A percentile compares a stretch with the other conserved stretches of the same genome.
These are phyloP conservation scores for Pseudonectria buxi DNA, from an alignment of 2,329 filamentous ascomycete species.

Conservation along the genomic window DNA sequence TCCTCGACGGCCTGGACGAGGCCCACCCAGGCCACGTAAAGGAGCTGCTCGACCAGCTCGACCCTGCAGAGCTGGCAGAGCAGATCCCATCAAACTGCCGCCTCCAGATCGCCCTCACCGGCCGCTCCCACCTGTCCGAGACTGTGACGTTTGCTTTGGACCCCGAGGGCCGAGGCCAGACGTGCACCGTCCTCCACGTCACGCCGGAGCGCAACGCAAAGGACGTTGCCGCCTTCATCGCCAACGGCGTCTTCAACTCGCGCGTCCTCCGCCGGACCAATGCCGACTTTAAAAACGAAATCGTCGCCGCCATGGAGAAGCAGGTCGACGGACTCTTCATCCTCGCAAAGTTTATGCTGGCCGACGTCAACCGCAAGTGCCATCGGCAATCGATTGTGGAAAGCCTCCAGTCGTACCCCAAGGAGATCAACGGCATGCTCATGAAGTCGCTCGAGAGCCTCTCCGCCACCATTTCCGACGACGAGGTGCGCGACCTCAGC, in stretches of 20 bases:
- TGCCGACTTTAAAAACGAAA: slow-evolving; percentile 28
- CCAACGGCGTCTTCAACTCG: slow-evolving; percentile 33
- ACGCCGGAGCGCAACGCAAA: slow-evolving; percentile 34
- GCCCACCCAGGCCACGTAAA: slow-evolving; percentile 31
- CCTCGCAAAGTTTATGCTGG: slow-evolving; percentile 43
- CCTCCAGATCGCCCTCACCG: slow-evolving; percentile 34
- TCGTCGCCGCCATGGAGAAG: slow-evolving; percentile 33
- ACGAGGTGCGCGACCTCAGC: slow-evolving; percentile 37
- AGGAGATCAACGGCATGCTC: slow-evolving; percentile 37
- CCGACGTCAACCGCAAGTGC: slow-evolving; percentile 39
- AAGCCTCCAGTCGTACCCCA: slow-evolving; percentile 38
- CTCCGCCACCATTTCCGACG: slow-evolving; percentile 30
- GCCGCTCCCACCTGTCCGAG: slow-evolving; percentile 36
- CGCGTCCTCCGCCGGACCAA: slow-evolving; percentile 29
- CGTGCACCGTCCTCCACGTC: slow-evolving; percentile 34
- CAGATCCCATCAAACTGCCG: slow-evolving; percentile 13
- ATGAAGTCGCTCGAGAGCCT: slow-evolving; percentile 35
- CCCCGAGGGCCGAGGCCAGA: slow-evolving; percentile 22
- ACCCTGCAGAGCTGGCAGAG: slow-evolving; percentile 16
- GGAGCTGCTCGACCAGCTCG: slow-evolving; percentile 31
- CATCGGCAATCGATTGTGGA: slow-evolving; percentile 39
- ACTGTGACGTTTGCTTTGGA: slow-evolving; percentile 29
- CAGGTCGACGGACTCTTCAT: slow-evolving; percentile 43
- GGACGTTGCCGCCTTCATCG: slow-evolving; percentile 38
- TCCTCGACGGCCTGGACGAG: slow-evolving; percentile 42